phyloP scores from a whole-genome alignment of 1,139 yeast genomes.

The Eremothecium coryli region DNA sequence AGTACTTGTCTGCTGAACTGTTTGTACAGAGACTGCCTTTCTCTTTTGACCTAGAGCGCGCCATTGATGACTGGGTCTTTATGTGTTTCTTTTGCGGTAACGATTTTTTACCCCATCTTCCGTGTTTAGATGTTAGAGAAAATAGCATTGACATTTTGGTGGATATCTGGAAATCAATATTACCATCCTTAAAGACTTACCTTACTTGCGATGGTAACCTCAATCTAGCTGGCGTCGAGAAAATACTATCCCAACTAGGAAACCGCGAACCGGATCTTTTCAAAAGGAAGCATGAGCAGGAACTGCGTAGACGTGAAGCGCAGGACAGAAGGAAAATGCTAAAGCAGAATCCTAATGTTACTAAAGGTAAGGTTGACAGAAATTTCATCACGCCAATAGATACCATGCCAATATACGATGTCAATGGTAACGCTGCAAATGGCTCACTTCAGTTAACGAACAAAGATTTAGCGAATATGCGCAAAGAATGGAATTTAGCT shows the following conservation, averaged over 20 bases:
- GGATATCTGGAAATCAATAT: constrained; percentile 67
- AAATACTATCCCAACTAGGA: constrained; percentile 56
- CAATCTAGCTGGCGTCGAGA: constrained; percentile 67
- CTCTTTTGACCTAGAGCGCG: constrained; percentile 82
- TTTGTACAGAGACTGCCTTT: constrained; percentile 60
- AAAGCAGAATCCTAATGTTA: constrained; percentile 36
- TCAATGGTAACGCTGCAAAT: constrained; percentile 48
- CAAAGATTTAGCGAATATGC: constrained; percentile 61
- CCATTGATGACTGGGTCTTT: constrained; percentile 97
- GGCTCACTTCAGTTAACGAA: constrained; percentile 65
- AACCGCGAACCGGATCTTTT: constrained; percentile 75
- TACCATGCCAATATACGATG: constrained; percentile 69
- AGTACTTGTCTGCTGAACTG: constrained; percentile 78
- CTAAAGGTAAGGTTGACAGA: constrained; percentile 56
- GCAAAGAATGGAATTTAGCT: constrained; percentile 62
- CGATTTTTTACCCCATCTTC: constrained; percentile 95
- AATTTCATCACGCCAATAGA: constrained; percentile 66
- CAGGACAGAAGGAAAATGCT: constrained; percentile 49
- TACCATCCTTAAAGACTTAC: constrained; percentile 63
- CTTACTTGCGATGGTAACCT: constrained; percentile 85
- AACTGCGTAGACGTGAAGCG: constrained; percentile 54
- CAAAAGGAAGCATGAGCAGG: constrained; percentile 56
- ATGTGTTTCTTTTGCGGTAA: constrained; percentile 98
- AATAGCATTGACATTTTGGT: constrained; percentile 80
- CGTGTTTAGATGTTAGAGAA: constrained; percentile 89